A percentile compares a stretch with the other conserved stretches of the same genome.
Evolutionary conservation across 2,329 filamentous ascomycete species (phyloP).

Genomic region (Nothopassalora personata): DNA sequence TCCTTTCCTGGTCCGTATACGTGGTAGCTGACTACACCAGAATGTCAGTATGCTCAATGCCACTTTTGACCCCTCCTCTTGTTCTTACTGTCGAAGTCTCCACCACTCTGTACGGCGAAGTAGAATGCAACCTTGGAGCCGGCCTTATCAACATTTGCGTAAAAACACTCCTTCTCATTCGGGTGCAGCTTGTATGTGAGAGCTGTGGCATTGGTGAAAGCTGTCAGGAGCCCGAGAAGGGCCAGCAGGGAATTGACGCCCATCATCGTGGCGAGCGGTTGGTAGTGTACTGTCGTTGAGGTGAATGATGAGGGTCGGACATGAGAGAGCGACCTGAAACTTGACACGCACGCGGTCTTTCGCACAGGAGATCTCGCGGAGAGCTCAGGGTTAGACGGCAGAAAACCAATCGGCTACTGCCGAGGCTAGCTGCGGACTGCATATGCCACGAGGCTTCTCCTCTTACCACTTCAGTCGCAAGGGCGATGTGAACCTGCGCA

Average conservation of each 20-base stretch:
- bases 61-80: neutral
- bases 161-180: conserved; percentile 96
- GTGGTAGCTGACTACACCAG: conserved; percentile 66
- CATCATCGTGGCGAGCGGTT: conserved; percentile 20
- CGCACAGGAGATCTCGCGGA: neutral
- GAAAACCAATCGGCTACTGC: neutral
- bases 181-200: conserved; percentile 87
- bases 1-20: conserved; percentile 67
- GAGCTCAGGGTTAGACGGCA: neutral
- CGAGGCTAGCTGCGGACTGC: neutral
- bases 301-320: neutral
- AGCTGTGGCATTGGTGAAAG: conserved; percentile 75
- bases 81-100: conserved; percentile 69
- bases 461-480: too few relatives aligned
- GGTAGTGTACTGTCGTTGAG: neutral
- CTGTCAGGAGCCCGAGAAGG: conserved; percentile 59
- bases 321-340: neutral
- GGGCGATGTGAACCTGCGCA: too few relatives aligned
- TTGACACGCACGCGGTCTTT: neutral
- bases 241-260: conserved; percentile 23
- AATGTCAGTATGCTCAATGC: conserved; percentile 9
- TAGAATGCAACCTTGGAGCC: conserved; percentile 95
- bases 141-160: conserved; percentile 67
- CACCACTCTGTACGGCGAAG: conserved; percentile 98
- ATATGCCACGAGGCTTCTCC: neutral